Evolutionary conservation across 1,284 basidiomycete species (phyloP).

Genomic region (Boletus sp.): DNA sequence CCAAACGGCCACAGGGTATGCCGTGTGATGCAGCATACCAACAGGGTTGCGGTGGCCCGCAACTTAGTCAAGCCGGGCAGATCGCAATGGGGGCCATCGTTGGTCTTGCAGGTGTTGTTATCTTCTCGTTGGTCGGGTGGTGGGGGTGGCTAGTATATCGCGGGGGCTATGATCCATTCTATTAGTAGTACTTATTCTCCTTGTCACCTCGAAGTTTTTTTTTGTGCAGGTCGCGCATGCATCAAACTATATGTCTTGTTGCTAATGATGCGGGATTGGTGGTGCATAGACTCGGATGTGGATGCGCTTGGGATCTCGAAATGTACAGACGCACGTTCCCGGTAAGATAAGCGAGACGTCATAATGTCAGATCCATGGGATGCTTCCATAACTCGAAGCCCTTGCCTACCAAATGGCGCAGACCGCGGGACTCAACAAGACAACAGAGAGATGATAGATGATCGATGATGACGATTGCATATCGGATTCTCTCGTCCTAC

Average conservation of each 20-base stretch:
- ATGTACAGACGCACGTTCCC: background rate
- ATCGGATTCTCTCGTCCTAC: background rate
- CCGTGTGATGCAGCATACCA: conserved; percentile 77
- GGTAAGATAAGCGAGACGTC: background rate
- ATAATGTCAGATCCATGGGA: background rate
- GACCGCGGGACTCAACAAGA: background rate
- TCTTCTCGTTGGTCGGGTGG: conserved; percentile 49
- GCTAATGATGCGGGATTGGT: background rate
- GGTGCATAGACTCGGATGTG: background rate
- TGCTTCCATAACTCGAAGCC: background rate
- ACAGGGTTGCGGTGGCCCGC: conserved; percentile 46
- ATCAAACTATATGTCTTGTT: background rate
- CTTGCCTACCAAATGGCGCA: background rate
- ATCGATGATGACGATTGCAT: background rate
- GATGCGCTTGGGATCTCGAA: background rate
- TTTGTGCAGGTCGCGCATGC: background rate
- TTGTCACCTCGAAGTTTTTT: background rate
- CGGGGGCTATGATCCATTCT: conserved; percentile 24
- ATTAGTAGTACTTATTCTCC: conserved; percentile 13
- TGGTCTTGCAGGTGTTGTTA: conserved; percentile 56
- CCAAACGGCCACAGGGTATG: conserved; percentile 58
- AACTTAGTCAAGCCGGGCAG: conserved; percentile 58
- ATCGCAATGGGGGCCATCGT: conserved; percentile 74
- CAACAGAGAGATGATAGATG: background rate
- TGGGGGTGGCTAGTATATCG: conserved; percentile 36